Evolutionary conservation across 768 basidiomycete species (phyloP).

Genomic region (Russula sp.): DNA sequence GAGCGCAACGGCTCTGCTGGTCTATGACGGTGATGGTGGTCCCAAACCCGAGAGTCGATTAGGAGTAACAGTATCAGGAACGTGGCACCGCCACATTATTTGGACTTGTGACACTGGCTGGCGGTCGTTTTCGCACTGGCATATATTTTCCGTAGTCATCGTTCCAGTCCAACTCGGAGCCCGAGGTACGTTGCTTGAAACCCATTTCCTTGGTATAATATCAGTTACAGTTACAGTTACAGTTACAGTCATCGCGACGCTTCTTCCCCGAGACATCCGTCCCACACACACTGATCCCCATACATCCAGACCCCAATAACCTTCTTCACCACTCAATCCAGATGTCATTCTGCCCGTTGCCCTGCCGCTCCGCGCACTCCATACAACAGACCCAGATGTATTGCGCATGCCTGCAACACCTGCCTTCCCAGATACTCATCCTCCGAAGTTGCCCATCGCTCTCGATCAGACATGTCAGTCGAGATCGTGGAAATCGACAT

Average conservation of each 20-base stretch:
- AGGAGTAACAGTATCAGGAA: too few species aligned
- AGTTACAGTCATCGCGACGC: conserved; percentile 24
- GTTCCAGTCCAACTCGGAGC: too few species aligned
- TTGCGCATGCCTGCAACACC: conserved; percentile 28
- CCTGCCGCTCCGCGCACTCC: conserved; percentile 25
- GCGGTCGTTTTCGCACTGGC: too few species aligned
- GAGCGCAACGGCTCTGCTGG: too few species aligned
- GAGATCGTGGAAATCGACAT: conserved; percentile 26
- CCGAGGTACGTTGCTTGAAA: too few species aligned
- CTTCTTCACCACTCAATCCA: conserved; percentile 22
- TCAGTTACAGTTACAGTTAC: too few species aligned
- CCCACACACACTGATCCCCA: conserved; percentile 21
- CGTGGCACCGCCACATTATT: too few species aligned
- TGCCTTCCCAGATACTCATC: conserved; percentile 16
- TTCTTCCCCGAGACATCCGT: conserved; percentile 23
- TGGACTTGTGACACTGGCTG: too few species aligned
- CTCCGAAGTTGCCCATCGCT: conserved; percentile 16
- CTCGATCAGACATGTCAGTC: conserved; percentile 20
- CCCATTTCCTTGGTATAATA: too few species aligned
- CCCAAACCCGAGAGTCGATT: too few species aligned
- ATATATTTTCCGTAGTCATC: too few species aligned
- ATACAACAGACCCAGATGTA: conserved; percentile 27
- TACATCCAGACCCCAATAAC: conserved; percentile 28
- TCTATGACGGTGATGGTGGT: too few species aligned
- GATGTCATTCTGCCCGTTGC: conserved; percentile 22